Evolutionary conservation across 495 filamentous ascomycete genomes (phyloP), one percentile per base, ranked within the genome.

Genomic region (Pseudotulostoma volvatum): DNA sequence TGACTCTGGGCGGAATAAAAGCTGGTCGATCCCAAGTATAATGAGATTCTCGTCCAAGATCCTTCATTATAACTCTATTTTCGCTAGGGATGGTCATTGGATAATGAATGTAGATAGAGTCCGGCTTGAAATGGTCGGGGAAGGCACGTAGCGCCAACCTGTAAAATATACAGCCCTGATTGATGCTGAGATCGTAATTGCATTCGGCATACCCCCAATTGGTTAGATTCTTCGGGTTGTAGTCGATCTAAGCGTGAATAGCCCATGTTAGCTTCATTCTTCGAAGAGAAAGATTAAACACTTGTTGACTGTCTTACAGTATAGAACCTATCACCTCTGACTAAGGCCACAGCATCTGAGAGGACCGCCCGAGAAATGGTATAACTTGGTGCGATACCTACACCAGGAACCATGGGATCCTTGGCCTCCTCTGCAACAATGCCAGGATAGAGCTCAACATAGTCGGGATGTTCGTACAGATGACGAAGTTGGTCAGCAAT

Each of bases 41-140:
- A 41, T 84, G 63, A 23, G 77, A 64, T 37, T 72, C 79, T 34
- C 74, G 68, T 34, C 74, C 73, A n/a, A 92, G 71, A 38, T 69
- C 60, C 47, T 74, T 81, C 51, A 79, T 68, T 44, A 92, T 88
- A 47, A 73, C 74, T 31, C 63, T 56, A 46, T 81, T 90, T 55
- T 90, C 84, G 20, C 56, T 47, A 7, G 81, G 79, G 17, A 81
- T 76, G 4, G 80, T 84, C 73, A 93, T 81, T 3, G 84, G 84
- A 50, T 81, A 90, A 47, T 85, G 80, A n/a, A 82, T 82, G 43
- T 90, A 92, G 41, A 87, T 74, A 1, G 81, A 86, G 56, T 90
- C 79, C 19, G 61, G 51, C 53, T 76, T 78, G 72, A 82, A 88
- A 52, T 77, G 73, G 44, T 79, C 71, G 1, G 84, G 84, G 67